Evolutionary conservation across 148 eudicot genomes (phyloP).

Genomic region (Chenopodium formosanum): DNA sequence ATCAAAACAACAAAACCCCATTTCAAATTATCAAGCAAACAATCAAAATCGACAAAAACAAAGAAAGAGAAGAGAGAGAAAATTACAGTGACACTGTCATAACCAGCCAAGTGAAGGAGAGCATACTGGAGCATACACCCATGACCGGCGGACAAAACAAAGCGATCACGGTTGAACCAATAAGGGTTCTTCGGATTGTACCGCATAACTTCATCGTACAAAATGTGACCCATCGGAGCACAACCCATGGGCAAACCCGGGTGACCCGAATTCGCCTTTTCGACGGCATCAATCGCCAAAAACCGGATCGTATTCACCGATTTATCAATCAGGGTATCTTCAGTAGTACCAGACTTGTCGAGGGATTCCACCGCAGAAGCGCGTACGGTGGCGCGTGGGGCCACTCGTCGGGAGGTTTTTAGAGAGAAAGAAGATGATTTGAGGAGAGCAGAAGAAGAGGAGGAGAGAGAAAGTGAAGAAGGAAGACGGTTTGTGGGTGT

Average conservation of each 20-base stretch:
- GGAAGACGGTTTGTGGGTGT: conserved; percentile 26
- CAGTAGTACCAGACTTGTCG: conserved; percentile 46
- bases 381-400: conserved; percentile 25
- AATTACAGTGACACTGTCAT: conserved; percentile 74
- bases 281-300: conserved; percentile 88
- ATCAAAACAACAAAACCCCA: conserved; percentile 25
- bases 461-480: conserved; percentile 35
- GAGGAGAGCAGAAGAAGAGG: conserved; percentile 30
- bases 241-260: conserved; percentile 99
- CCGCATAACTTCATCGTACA: conserved; percentile 90
- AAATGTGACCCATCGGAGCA: conserved; percentile 90
- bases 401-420: conserved; percentile 27
- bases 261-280: conserved; percentile 98
- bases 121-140: conserved; percentile 98
- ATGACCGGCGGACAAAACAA: conserved; percentile 93
- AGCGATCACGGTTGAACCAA: conserved; percentile 92
- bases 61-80: not conserved
- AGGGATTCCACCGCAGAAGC: conserved; percentile 44
- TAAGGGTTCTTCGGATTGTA: conserved; percentile 90
- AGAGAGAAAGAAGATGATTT: conserved; percentile 43
- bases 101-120: conserved; percentile 90
- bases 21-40: not conserved
- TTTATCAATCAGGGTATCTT: conserved; percentile 45
- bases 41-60: not conserved
- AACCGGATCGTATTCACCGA: conserved; percentile 82